Evolutionary conservation across 495 filamentous ascomycete species (phyloP).

Genomic region (Lasiosphaeris hirsuta): DNA sequence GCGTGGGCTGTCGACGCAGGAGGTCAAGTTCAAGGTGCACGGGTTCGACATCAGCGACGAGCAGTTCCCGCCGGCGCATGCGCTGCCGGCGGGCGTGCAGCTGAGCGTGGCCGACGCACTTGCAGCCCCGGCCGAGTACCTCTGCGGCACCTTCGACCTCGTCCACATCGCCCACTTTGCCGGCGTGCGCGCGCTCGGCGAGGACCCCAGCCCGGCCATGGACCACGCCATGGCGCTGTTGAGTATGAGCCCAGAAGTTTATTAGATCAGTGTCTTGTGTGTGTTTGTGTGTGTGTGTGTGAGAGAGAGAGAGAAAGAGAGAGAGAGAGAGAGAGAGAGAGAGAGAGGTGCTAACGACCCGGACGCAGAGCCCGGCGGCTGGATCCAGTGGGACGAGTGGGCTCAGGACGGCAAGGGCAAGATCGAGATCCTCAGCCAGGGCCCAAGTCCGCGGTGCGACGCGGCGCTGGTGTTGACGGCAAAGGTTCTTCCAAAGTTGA

Average conservation of each 20-base stretch:
- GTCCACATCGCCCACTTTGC: slow-evolving; percentile 14
- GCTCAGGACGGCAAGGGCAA: slow-evolving; percentile 3
- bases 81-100: background rate
- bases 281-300: too few relatives aligned
- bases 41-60: slow-evolving; percentile 16
- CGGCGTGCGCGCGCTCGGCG: slow-evolving; percentile 5
- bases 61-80: slow-evolving; percentile 4
- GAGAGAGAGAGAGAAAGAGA: too few relatives aligned
- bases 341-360: background rate
- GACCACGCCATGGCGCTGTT: slow-evolving; percentile 6
- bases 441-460: slow-evolving; percentile 7
- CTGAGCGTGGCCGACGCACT: slow-evolving; percentile 9
- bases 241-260: too few relatives aligned
- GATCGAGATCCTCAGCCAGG: background rate
- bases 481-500: slow-evolving; percentile 10
- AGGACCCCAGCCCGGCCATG: slow-evolving; percentile 10
- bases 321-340: too few relatives aligned
- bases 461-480: slow-evolving; percentile 3
- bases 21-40: slow-evolving; percentile 13
- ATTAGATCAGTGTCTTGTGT: too few relatives aligned
- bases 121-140: background rate
- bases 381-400: slow-evolving; percentile 16
- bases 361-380: slow-evolving; percentile 11
- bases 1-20: background rate
- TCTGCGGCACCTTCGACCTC: slow-evolving; percentile 8